phyloP scores from a whole-genome alignment of 441 rosid species.

The Erysimum cheiri region DNA sequence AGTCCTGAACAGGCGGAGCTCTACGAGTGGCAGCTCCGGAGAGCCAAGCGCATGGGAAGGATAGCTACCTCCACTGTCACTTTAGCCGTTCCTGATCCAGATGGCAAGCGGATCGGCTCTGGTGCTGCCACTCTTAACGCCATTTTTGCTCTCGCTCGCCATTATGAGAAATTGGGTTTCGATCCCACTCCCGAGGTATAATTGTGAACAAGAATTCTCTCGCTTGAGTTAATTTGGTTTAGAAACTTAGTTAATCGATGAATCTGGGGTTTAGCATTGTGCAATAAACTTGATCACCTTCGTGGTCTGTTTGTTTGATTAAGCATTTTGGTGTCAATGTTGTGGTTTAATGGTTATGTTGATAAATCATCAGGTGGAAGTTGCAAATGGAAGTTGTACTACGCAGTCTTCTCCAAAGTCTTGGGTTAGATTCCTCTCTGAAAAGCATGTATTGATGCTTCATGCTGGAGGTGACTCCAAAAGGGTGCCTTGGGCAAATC shows the following conservation, averaged over 20 bases:
- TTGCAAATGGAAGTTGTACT: conserved; percentile 42
- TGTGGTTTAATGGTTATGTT: conserved; percentile 36
- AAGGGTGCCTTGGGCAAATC: conserved; percentile 99
- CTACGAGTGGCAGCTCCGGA: conserved; percentile 85
- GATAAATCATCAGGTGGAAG: conserved; percentile 54
- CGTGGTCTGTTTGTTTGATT: conserved; percentile 26
- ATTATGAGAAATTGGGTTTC: conserved; percentile 51
- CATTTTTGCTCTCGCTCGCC: conserved; percentile 67
- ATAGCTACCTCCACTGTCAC: conserved; percentile 81
- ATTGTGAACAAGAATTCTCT: background rate
- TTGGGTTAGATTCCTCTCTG: conserved; percentile 58
- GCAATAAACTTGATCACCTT: background rate
- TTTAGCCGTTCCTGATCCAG: conserved; percentile 87
- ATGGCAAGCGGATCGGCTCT: conserved; percentile 92
- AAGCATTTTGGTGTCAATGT: background rate
- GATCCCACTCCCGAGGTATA: conserved; percentile 47
- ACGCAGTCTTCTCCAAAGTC: conserved; percentile 42
- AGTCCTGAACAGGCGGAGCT: conserved; percentile 98
- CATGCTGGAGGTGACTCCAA: conserved; percentile 99
- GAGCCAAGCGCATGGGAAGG: conserved; percentile 86
- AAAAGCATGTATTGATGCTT: conserved; percentile 83
- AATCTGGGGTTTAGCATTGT: conserved; percentile 21
- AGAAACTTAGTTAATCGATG: conserved; percentile 7
- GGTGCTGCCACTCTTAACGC: conserved; percentile 97
- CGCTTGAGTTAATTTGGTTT: background rate